Evolutionary conservation across 345 rosid species (phyloP).

Genomic region (Jatropha curcas): DNA sequence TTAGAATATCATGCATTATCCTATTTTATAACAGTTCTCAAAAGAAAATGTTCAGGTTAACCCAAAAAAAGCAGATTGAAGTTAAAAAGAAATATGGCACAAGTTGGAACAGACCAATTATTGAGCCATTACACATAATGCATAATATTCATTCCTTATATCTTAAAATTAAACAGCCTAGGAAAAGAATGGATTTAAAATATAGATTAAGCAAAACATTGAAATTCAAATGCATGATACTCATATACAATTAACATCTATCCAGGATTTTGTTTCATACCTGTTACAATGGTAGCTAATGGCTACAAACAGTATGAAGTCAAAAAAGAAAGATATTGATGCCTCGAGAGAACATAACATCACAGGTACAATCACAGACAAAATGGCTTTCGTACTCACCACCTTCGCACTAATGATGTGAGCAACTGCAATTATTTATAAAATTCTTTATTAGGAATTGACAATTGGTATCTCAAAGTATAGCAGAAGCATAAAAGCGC

Average conservation of each 20-base stretch:
- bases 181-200: neutral
- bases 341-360: constrained; percentile 9
- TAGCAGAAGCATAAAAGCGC: neutral
- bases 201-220: neutral
- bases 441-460: constrained; percentile 20
- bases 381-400: constrained; percentile 41
- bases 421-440: constrained; percentile 67
- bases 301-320: constrained; percentile 3
- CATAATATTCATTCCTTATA: neutral
- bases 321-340: neutral
- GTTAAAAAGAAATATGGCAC: neutral
- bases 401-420: constrained; percentile 75
- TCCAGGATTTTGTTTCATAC: constrained; percentile 5
- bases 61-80: neutral
- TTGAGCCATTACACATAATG: neutral
- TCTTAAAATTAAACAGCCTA: neutral
- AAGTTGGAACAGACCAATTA: neutral
- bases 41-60: neutral
- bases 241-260: constrained; percentile 1
- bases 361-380: too few species aligned
- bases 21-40: neutral
- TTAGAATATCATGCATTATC: too few species aligned
- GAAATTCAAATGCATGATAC: neutral
- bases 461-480: neutral
- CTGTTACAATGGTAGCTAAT: constrained; percentile 5